phyloP scores from a whole-genome alignment of 352 stramenopile species.

The Chrysophaeum taylorii region DNA sequence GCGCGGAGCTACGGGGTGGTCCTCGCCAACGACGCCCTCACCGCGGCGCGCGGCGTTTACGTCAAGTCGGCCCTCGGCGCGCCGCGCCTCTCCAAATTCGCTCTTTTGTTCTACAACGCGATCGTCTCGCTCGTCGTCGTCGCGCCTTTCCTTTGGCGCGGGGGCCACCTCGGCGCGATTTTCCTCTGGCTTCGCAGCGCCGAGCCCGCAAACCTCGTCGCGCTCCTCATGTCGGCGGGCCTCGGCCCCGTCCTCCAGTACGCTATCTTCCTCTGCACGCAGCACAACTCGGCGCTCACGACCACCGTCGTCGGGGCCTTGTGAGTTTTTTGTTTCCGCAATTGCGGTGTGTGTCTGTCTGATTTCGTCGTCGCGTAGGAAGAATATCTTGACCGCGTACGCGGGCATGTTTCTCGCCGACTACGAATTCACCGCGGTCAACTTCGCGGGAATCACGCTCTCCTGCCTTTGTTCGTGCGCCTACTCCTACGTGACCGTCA shows the following conservation, averaged over 20 bases:
- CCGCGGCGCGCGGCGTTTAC: conserved; percentile 40
- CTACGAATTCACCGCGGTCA: conserved; percentile 43
- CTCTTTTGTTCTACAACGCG: conserved; percentile 17
- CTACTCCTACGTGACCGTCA: conserved; percentile 33
- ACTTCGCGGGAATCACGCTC: conserved; percentile 43
- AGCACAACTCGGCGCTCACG: conserved; percentile 45
- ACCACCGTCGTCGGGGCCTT: conserved; percentile 48
- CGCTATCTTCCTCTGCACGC: conserved; percentile 52
- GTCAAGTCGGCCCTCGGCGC: conserved; percentile 35
- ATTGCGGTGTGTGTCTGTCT: too few relatives aligned
- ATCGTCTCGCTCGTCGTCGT: not conserved
- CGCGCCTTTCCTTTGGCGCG: not conserved
- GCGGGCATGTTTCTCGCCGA: conserved; percentile 50
- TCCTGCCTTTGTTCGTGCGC: conserved; percentile 28
- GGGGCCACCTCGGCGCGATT: not conserved
- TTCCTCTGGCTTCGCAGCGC: not conserved
- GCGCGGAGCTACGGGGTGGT: conserved; percentile 38
- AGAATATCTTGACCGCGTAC: conserved; percentile 44
- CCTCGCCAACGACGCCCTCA: conserved; percentile 49
- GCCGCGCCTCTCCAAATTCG: not conserved
- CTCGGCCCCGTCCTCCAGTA: conserved; percentile 46
- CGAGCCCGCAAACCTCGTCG: not conserved
- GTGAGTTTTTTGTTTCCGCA: too few relatives aligned
- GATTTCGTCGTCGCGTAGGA: too few relatives aligned
- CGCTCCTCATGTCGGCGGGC: conserved; percentile 27